Conservation (phyloP, 2,329 filamentous ascomycete species). For the Ophiostoma ips region DNA sequence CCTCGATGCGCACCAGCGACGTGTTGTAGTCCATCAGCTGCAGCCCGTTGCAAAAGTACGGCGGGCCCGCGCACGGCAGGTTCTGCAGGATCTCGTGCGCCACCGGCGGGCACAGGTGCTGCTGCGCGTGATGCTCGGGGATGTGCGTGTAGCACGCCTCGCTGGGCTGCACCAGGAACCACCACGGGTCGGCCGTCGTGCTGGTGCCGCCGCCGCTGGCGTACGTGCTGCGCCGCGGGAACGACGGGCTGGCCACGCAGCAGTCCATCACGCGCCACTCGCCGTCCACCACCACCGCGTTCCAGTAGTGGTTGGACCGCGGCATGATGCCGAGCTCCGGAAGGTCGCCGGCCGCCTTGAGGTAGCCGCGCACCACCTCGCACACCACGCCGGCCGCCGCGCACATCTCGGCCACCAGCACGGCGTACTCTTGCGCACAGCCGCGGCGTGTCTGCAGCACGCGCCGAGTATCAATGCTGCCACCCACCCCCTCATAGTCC, state of each 20-base stretch:
- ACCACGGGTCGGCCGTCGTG: slow-evolving; percentile 70
- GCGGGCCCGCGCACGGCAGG: slow-evolving; percentile 71
- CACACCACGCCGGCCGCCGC: slow-evolving; percentile 73
- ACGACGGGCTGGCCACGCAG: slow-evolving; percentile 79
- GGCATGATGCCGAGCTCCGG: slow-evolving; percentile 69
- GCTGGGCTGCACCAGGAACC: slow-evolving; percentile 78
- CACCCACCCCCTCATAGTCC: slow-evolving; percentile 56
- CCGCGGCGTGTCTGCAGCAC: slow-evolving; percentile 75
- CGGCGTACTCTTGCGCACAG: slow-evolving; percentile 79
- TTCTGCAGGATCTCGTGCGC: slow-evolving; percentile 75
- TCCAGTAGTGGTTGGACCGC: slow-evolving; percentile 96
- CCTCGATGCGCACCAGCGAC: slow-evolving; percentile 69
- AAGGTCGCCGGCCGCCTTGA: slow-evolving; percentile 78
- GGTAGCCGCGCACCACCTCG: slow-evolving; percentile 76
- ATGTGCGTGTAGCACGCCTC: slow-evolving; percentile 96
- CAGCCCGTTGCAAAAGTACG: slow-evolving; percentile 72
- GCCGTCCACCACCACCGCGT: slow-evolving; percentile 78
- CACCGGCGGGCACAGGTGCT: slow-evolving; percentile 83
- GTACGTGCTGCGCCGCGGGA: slow-evolving; percentile 66
- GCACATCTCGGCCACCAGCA: slow-evolving; percentile 88
- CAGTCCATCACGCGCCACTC: slow-evolving; percentile 97
- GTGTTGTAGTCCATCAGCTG: slow-evolving; percentile 87
- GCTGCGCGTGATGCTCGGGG: slow-evolving; percentile 72
- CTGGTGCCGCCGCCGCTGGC: slow-evolving; percentile 46
- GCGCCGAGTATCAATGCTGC: slow-evolving; percentile 55